These are phyloP conservation scores for Lipomyces mesembrius DNA, from an alignment of 805 yeast genomes.

Conservation along the genomic window DNA sequence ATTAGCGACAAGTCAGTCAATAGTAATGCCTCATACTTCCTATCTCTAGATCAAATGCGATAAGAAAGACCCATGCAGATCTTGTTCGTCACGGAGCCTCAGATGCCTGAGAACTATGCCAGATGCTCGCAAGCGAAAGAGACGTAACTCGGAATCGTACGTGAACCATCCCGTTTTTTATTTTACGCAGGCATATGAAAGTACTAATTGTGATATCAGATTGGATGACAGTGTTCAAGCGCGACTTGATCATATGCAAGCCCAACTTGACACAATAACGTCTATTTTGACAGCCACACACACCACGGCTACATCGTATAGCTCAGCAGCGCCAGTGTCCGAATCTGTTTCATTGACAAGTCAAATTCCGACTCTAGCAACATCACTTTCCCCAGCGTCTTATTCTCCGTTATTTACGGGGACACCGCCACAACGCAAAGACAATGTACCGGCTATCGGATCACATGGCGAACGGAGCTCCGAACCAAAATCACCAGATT, in stretches of 20 bases:
- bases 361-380: not conserved
- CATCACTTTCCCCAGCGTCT: too few species aligned
- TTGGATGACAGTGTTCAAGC: not conserved
- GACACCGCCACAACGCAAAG: not conserved
- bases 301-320: not conserved
- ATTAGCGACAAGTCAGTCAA: not conserved
- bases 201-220: not conserved
- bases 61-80: constrained; percentile 17
- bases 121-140: constrained; percentile 27
- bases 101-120: constrained; percentile 22
- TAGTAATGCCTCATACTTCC: not conserved
- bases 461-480: not conserved
- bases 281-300: not conserved
- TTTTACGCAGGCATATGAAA: not conserved
- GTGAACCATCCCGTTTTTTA: too few species aligned
- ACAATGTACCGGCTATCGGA: not conserved
- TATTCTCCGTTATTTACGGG: not conserved
- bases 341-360: not conserved
- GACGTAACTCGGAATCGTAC: constrained; percentile 1
- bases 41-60: constrained; percentile 28
- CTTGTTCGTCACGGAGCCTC: constrained; percentile 12
- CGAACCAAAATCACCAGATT: not conserved
- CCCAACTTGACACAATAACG: constrained; percentile 22
- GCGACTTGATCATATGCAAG: constrained; percentile 28
- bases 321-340: not conserved